These are phyloP conservation scores for Lasiodiplodia gonubiensis DNA, from an alignment of 2,329 filamentous ascomycete genomes.

Conservation along the genomic window DNA sequence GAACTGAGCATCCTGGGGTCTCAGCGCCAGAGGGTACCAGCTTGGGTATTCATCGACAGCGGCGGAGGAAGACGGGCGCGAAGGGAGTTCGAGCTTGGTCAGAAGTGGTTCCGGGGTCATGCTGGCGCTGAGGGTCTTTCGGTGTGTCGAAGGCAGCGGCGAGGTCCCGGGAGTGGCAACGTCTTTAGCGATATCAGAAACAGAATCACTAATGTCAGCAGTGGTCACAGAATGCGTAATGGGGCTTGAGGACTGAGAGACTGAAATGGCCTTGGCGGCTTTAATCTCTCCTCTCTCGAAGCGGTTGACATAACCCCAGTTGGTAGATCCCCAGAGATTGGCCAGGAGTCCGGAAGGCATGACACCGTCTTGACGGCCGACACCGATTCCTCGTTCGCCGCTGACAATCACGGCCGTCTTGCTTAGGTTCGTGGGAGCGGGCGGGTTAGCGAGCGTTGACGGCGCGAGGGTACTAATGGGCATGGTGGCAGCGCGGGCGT, in stretches of 20 bases:
- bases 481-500: conserved; percentile 47
- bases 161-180: conserved; percentile 2
- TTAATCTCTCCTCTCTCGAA: conserved; percentile 61
- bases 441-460: conserved; percentile 79
- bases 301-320: conserved; percentile 74
- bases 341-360: conserved; percentile 87
- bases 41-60: conserved; percentile 67
- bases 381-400: conserved; percentile 72
- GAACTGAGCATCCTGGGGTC: conserved; percentile 91
- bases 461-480: conserved; percentile 75
- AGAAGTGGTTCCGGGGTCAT: conserved; percentile 12
- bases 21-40: conserved; percentile 81
- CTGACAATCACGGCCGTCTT: conserved; percentile 82
- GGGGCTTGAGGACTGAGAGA: conserved; percentile 45
- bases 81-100: conserved; percentile 18
- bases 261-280: conserved; percentile 34
- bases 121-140: conserved; percentile 59
- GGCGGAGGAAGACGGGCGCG: conserved; percentile 37
- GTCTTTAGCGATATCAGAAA: conserved; percentile 10
- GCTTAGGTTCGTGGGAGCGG: conserved; percentile 83
- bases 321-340: conserved; percentile 90
- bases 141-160: conserved; percentile 46
- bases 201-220: conserved; percentile 20
- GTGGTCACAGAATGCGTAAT: conserved; percentile 32
- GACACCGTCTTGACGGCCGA: conserved; percentile 66